These are phyloP conservation scores for Bruguiera sexangula DNA, from an alignment of 345 rosid genomes.

Conservation along the genomic window DNA sequence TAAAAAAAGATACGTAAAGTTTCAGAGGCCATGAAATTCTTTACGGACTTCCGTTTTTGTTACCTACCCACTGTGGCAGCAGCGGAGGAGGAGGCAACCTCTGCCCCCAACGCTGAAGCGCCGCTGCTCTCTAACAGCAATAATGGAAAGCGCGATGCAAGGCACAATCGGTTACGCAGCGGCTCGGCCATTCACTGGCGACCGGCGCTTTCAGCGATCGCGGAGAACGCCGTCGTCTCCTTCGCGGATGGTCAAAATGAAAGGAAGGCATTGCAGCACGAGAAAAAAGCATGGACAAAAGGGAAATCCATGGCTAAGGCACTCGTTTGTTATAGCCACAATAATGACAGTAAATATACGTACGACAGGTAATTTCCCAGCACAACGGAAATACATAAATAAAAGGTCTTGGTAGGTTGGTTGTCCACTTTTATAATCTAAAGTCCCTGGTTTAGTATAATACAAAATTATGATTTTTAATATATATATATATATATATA, in stretches of 20 bases:
- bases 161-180: neutral
- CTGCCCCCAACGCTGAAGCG: neutral
- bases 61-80: constrained; percentile 7
- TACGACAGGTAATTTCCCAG: no score
- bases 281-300: constrained; percentile 16
- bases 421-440: no score
- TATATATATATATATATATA: no score
- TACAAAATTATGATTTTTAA: no score
- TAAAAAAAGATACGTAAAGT: no score
- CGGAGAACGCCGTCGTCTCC: constrained; percentile 21
- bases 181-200: constrained; percentile 11
- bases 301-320: no score
- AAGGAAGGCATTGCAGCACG: neutral
- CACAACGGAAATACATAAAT: no score
- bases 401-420: no score
- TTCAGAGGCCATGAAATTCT: constrained; percentile 24
- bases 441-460: no score
- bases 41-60: constrained; percentile 23
- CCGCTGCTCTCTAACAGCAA: neutral
- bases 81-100: neutral
- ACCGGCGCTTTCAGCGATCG: constrained; percentile 29
- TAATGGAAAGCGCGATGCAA: neutral
- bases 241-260: neutral
- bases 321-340: no score
- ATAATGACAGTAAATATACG: no score